Evolutionary conservation across 2,329 filamentous ascomycete species (phyloP).

Genomic region (Alternaria hordeiaustralica): DNA sequence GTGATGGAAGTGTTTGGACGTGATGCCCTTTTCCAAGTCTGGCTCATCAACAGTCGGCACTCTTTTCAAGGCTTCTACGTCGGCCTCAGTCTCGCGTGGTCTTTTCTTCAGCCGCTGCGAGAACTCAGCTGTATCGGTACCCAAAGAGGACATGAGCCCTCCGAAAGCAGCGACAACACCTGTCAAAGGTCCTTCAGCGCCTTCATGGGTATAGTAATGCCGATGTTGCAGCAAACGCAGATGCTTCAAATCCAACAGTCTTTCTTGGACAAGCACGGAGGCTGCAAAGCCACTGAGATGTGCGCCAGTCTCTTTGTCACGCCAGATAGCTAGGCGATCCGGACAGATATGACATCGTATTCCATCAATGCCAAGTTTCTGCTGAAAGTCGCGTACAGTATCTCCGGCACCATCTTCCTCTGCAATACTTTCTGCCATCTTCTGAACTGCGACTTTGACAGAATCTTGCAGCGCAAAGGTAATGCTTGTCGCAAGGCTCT

Average conservation of each 20-base stretch:
- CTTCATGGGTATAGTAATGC: conserved; percentile 30
- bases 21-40: background rate
- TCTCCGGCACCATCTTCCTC: conserved; percentile 22
- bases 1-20: conserved; percentile 11
- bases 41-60: background rate
- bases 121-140: conserved; percentile 20
- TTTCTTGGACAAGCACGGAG: conserved; percentile 9
- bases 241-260: conserved; percentile 12
- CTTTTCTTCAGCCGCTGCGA: conserved; percentile 14
- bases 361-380: conserved; percentile 16
- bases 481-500: conserved; percentile 57
- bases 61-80: background rate
- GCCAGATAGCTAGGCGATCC: conserved; percentile 24
- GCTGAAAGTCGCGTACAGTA: conserved; percentile 19
- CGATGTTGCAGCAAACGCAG: conserved; percentile 25
- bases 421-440: conserved; percentile 25
- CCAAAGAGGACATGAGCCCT: conserved; percentile 14
- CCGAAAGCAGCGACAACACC: conserved; percentile 20
- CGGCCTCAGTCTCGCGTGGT: background rate
- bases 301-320: conserved; percentile 23
- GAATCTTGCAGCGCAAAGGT: conserved; percentile 52
- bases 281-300: conserved; percentile 27
- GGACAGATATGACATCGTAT: conserved; percentile 31
- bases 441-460: conserved; percentile 25
- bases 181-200: conserved; percentile 18